Base-by-base conservation (phyloP, 2,329 filamentous ascomycete genomes). In the Hypoxylon sp. region DNA sequence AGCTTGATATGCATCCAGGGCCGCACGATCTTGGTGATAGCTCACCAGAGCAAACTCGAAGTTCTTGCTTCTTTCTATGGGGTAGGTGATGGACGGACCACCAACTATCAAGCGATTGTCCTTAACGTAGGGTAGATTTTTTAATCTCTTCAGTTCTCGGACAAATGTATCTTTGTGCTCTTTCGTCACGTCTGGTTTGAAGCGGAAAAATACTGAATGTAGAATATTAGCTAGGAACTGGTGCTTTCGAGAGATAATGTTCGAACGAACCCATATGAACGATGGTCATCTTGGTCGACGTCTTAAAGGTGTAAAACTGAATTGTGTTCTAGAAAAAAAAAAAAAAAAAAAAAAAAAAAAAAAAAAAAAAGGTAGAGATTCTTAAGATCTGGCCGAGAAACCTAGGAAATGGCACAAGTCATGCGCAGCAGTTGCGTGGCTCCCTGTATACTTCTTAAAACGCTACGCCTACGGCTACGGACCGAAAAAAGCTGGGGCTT, bases 21-120 rank as follows among this genome's bases (percentile, higher is more conserved):
- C 86, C 6, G 77, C 77, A 5, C 72, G 75, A 22, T 85, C 76
- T 3, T 81, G 72, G 52, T 88, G 86, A 19, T 83, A 86, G 78
- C 86, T 87, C 39, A 88, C 58, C 0, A 88, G 76, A 0, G 84
- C 82, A 63, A 82, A 83, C 10, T 88, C 80, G 52, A 82, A 87
- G 0, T 85, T 85, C 66, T 88, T 86, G 74, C 85, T 87, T 17
- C 82, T 78, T 35, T 84, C 83, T 8, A 84, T 81, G 0, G 86
- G 85, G 22, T 83, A 79, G 0, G 86, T 88, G 4, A 88, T 79
- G 0, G 85, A 86, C 0, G 85, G 85, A 0, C 86, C 84, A 0
- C 86, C 86, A 3, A 87, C 85, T 0, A 85, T 73, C 0, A 88
- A 80, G 1, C 81, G 80, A n/a, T 82, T 78, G 11, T 82, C 73